Percentiles rank a stretch among this genome's conserved stretches.
These are phyloP conservation scores for Apiospora pterosperma DNA, from an alignment of 2,329 filamentous ascomycete species.

Conservation along the genomic window DNA sequence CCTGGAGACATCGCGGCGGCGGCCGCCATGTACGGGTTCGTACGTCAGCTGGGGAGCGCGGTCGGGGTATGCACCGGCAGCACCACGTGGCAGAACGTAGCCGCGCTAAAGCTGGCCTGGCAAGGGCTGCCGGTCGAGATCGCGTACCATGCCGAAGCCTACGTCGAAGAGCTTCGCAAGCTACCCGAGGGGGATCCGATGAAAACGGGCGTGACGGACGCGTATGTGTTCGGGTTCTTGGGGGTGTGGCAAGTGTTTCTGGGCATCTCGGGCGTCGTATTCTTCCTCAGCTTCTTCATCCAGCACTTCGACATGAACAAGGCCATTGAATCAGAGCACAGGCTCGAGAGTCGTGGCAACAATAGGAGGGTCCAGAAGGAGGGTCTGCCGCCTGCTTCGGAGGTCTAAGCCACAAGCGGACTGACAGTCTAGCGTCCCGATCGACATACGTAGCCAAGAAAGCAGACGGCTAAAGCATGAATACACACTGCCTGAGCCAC, in stretches of 20 bases:
- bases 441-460: background rate
- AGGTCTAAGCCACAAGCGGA: background rate
- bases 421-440: background rate
- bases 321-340: conserved; percentile 31
- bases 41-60: conserved; percentile 17
- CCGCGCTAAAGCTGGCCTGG: conserved; percentile 11
- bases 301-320: conserved; percentile 42
- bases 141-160: conserved; percentile 9
- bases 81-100: conserved; percentile 16
- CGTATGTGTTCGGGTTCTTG: conserved; percentile 12
- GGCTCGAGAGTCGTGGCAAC: conserved; percentile 23
- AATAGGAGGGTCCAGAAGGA: background rate
- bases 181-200: background rate
- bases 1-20: conserved; percentile 10
- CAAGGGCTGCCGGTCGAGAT: conserved; percentile 7
- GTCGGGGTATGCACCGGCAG: conserved; percentile 16
- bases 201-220: conserved; percentile 1
- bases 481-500: background rate
- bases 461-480: background rate
- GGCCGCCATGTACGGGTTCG: conserved; percentile 36
- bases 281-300: conserved; percentile 35
- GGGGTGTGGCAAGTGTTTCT: conserved; percentile 11
- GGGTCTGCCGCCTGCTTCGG: background rate
- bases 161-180: background rate
- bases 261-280: conserved; percentile 37